Evolutionary conservation across 1,139 yeast species (phyloP), one percentile per base, ranked within the genome.

Genomic region (Keqinozyma sinolaborantium): DNA sequence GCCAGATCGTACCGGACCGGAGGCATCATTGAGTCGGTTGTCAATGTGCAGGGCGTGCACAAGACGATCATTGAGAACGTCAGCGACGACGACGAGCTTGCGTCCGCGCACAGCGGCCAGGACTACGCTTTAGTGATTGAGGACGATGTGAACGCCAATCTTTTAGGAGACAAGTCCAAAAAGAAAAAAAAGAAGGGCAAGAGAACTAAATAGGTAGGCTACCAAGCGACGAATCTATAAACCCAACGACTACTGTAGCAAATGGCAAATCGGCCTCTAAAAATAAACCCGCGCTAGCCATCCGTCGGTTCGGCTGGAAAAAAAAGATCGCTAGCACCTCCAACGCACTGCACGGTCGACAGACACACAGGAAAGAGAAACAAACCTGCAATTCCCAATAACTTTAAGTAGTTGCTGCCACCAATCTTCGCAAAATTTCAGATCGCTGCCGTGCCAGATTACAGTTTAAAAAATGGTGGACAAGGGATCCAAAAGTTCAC

Each of bases 11-110:
- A 68, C 42, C 51, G 73, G 29, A 72, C 83, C 4, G 84, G 87
- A 26, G 92, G 95, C 3, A 81, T 87, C 35, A 76, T 85, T 38
- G 96, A 88, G 56, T 79, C 85, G 26, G 82, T 87, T n/a, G 78
- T 87, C 23, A 84, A 83, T 34, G 85, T 84, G 15, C 80, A 82
- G 47, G 97, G 96, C 33, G 86, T 86, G 12, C 82, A 79, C 47
- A 88, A 88, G 63, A 86, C 95, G 5, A 84, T 88, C 41, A 87
- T 88, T 51, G 90, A 82, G 48, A 78, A 75, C 43, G 69, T 65
- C 9, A 60, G 65, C 40, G 74, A 68, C 33, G 61, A 55, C 16
- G 21, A 18, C 21, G 9, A 18, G 10, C 10, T 18, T 7, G 10
- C 7, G 9, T 18, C 21, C 7, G 7, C 21, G 10, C 9, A 10